phyloP scores from a whole-genome alignment of 768 basidiomycete genomes.

The Pilatotrama ljubarskyi region DNA sequence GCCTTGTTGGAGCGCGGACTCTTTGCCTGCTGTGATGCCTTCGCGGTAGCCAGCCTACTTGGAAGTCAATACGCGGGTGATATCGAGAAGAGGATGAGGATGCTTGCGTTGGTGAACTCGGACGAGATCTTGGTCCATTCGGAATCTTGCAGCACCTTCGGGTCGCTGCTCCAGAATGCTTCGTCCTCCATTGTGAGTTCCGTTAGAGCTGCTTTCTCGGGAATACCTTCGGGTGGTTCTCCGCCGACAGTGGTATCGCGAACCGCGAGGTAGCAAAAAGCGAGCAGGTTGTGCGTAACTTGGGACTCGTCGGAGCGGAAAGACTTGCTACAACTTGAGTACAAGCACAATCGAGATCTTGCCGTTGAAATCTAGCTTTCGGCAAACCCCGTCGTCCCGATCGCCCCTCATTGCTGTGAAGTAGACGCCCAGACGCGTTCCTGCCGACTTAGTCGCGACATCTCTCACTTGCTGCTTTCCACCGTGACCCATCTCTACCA shows the following conservation, averaged over 20 bases:
- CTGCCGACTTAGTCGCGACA: too few relatives aligned
- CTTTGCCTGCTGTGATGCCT: conserved; percentile 92
- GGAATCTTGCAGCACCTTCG: conserved; percentile 38
- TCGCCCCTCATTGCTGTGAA: too few relatives aligned
- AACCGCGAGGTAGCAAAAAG: neutral
- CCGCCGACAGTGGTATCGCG: neutral
- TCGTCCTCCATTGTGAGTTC: conserved; percentile 24
- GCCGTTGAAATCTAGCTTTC: too few relatives aligned
- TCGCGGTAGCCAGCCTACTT: conserved; percentile 91
- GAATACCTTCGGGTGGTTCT: too few relatives aligned
- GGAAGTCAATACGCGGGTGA: neutral
- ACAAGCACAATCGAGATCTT: neutral
- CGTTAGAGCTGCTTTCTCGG: too few relatives aligned
- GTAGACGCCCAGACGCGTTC: too few relatives aligned
- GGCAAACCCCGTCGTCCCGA: too few relatives aligned
- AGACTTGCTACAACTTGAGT: too few relatives aligned
- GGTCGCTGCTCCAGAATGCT: conserved; percentile 54
- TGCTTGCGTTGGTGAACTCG: conserved; percentile 68
- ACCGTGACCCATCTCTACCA: too few relatives aligned
- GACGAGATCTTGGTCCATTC: conserved; percentile 72
- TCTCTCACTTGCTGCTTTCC: too few relatives aligned
- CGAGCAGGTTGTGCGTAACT: too few relatives aligned
- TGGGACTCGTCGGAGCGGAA: too few relatives aligned
- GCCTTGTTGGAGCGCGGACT: conserved; percentile 81
- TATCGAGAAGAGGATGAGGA: neutral